Base-by-base conservation (phyloP, 805 yeast species). In the Candida coleopterorum region DNA sequence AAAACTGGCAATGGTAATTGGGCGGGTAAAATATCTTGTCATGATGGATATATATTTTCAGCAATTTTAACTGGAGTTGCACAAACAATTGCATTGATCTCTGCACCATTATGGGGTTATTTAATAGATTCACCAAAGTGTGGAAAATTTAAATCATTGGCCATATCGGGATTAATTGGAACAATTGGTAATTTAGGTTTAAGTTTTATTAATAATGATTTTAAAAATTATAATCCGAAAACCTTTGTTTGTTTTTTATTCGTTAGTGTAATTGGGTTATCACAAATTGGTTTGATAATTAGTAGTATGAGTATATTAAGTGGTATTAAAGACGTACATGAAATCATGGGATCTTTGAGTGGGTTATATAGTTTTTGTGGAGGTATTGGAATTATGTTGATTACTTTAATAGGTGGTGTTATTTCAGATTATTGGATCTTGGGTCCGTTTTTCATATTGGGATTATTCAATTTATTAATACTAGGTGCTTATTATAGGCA, bases 351-450 rank as follows among this genome's bases (percentile, higher is more conserved):
- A n/a, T 67, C 83, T 2, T 70, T 82, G 27, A 72, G 81, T 34
- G 90, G 90, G 6, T 74, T 79, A 9, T 79, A 77, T 51, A 72
- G 81, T n/a, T 69, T 82, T 37, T 62, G 72, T 44, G 88, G 87
- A 12, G 85, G 85, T 1, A 34, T 78, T 6, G 90, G 90, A 2
- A 79, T 81, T 18, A 57, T 82, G 39, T 35, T 78, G 1, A 58
- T 81, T 20, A 72, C 79, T 24, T 75, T 74, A 47, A 24, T 79
- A 8, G 89, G 88, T 5, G 88, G 88, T 4, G 48, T 58, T 11
- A 60, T 75, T 44, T 74, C 81, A 17, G 86, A 81, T 49, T 35
- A 44, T 25, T 75, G 79, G 75, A 56, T 70, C 17, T 71, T 74
- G 25, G 74, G 75, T 0, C 85, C 88, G 4, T 81, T 82, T 47